These are phyloP conservation scores for Termitomyces bulborhizus DNA, from an alignment of 768 basidiomycete genomes.

Conservation along the genomic window DNA sequence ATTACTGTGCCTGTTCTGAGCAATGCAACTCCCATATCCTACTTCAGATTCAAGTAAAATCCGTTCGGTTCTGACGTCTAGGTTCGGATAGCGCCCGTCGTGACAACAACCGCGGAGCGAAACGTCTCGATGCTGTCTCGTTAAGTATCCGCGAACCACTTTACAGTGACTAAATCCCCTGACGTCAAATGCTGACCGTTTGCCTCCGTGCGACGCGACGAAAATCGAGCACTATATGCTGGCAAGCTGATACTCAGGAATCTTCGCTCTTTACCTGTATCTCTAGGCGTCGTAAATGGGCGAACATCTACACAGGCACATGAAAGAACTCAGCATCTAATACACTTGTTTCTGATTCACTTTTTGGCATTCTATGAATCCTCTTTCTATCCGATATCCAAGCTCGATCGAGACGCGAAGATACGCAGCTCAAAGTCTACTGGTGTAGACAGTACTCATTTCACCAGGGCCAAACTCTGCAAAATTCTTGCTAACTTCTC, in stretches of 20 bases:
- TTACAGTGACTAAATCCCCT: background rate
- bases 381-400: background rate
- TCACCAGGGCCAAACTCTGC: background rate
- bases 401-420: background rate
- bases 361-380: background rate
- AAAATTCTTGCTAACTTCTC: too few relatives aligned
- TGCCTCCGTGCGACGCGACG: background rate
- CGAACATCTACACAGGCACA: slow-evolving; percentile 9
- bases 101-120: slow-evolving; percentile 8
- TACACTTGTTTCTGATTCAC: slow-evolving; percentile 10
- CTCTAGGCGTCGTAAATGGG: slow-evolving; percentile 3
- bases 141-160: background rate
- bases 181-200: slow-evolving; percentile 9
- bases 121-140: background rate
- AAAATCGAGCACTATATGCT: background rate
- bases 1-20: background rate
- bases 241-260: background rate
- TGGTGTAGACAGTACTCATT: background rate
- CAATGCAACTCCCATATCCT: slow-evolving; percentile 8
- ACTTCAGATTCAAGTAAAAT: slow-evolving; percentile 4
- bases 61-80: slow-evolving; percentile 4
- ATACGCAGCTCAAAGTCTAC: background rate
- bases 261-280: background rate
- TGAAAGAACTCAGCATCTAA: slow-evolving; percentile 4
- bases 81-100: background rate